These are phyloP conservation scores for Naganishia antarctica DNA, from an alignment of 768 basidiomycete species.

Conservation along the genomic window DNA sequence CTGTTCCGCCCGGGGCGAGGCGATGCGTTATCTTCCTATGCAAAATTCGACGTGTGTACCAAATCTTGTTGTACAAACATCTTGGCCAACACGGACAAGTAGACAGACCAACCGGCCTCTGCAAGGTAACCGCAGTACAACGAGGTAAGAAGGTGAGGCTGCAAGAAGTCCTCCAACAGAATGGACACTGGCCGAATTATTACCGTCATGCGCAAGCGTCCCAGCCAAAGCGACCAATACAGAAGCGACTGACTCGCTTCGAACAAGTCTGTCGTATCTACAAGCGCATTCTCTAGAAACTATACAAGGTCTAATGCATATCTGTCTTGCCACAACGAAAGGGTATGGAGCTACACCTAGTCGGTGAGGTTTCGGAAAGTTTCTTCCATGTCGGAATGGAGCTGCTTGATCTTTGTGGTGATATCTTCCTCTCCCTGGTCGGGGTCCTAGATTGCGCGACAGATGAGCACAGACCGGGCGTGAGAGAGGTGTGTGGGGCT, in stretches of 20 bases:
- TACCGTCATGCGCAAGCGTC: background rate
- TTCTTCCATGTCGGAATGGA: constrained; percentile 82
- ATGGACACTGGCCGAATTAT: no score
- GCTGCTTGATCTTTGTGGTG: constrained; percentile 70
- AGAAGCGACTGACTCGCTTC: background rate
- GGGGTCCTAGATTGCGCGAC: constrained; percentile 60
- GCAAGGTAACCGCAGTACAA: no score
- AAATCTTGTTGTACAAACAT: no score
- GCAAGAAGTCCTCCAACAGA: no score
- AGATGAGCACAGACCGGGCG: background rate
- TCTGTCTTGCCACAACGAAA: background rate
- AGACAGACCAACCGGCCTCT: no score
- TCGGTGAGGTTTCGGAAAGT: constrained; percentile 56
- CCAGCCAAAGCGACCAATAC: no score
- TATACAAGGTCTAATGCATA: constrained; percentile 20
- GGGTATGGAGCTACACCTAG: background rate
- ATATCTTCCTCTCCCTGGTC: constrained; percentile 76
- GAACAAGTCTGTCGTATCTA: background rate
- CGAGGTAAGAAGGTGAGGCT: no score
- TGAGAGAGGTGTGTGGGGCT: constrained; percentile 33
- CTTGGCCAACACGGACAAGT: no score
- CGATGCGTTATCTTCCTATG: no score
- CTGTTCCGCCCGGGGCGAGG: no score
- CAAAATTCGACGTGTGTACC: no score
- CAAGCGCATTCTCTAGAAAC: constrained; percentile 5